Base-by-base conservation (phyloP, 192 early-diverging fungal species). In the Podochytrium sp. region DNA sequence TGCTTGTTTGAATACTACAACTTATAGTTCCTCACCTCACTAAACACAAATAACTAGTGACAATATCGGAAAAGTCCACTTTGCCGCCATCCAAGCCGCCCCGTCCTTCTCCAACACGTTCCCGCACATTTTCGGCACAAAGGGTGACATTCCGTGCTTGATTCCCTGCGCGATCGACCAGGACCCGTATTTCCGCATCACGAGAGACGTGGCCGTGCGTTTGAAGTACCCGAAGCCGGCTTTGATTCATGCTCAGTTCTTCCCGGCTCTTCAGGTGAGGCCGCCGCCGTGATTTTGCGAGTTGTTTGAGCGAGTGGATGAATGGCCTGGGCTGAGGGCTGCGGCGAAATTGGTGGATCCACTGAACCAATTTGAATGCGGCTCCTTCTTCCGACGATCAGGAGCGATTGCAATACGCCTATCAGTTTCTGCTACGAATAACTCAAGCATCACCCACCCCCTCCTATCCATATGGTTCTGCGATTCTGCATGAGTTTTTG, bases 161-260 rank as follows among this genome's bases (percentile, higher is more conserved):
- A 98, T 99, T 72, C 97, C 97, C 29, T 98, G 96, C 75, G 96
- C 95, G 50, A 96, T 99, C 77, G 97, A 99, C 79, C 97, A 99
- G 81, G 97, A 99, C 76, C 97, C 97, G 56, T 99, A 99, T 83
- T 99, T 99, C 89, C 90, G 97, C 5, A 82, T 99, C 51, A 97
- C 97, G 0, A 90, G 97, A 66, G 97, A 99, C 81, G 95, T 96
- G 3, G 91, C 95, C 18, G 86, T 85, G 65, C 90, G 85, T 55
- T 87, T 99, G 40, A 98, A 98, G 86, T 96, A 96, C 84, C 95
- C 92, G 39, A 99, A 99, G 78, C 97, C 97, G 0, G 77, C 92
- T 23, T 83, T 98, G 64, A 92, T 99, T 73, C 96, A 99, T 77
- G 85, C 92, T 59, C 91, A 91, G 83, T 99, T 98, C 85, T 93